A percentile compares a stretch with the other conserved stretches of the same genome.
phyloP scores from a whole-genome alignment of 1,139 yeast genomes.

The Nakaseomyces sp. region DNA sequence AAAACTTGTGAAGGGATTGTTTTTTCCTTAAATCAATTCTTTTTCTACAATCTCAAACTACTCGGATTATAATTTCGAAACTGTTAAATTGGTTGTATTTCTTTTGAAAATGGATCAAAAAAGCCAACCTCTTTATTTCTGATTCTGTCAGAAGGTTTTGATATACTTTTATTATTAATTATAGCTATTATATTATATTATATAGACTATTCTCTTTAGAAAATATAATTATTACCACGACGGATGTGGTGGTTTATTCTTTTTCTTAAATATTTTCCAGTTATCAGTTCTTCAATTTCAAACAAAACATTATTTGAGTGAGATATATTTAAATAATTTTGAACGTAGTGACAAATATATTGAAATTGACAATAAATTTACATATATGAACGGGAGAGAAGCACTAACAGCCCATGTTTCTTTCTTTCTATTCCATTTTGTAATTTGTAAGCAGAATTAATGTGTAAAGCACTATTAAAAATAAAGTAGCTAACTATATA shows the following conservation, averaged over 20 bases:
- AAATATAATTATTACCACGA: neutral
- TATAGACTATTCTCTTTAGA: neutral
- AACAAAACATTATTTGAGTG: neutral
- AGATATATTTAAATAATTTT: too few species aligned
- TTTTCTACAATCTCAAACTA: neutral
- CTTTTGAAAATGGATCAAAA: too few species aligned
- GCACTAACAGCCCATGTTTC: too few species aligned
- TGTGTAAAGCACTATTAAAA: too few species aligned
- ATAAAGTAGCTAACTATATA: too few species aligned
- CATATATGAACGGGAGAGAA: too few species aligned
- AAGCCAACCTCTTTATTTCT: neutral
- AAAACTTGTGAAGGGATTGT: conserved; percentile 26
- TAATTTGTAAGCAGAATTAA: too few species aligned
- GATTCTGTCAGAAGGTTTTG: neutral
- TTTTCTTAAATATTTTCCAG: too few species aligned
- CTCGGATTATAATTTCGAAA: neutral
- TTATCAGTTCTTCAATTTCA: neutral
- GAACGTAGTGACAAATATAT: too few species aligned
- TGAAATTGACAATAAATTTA: too few species aligned
- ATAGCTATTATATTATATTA: neutral
- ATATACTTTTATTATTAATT: neutral
- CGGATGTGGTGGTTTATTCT: conserved; percentile 3
- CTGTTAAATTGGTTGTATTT: too few species aligned
- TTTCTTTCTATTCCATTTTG: too few species aligned
- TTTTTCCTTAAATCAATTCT: neutral